Base-by-base conservation (phyloP, 139 green algal genomes). In the Nannochloris sp. region DNA sequence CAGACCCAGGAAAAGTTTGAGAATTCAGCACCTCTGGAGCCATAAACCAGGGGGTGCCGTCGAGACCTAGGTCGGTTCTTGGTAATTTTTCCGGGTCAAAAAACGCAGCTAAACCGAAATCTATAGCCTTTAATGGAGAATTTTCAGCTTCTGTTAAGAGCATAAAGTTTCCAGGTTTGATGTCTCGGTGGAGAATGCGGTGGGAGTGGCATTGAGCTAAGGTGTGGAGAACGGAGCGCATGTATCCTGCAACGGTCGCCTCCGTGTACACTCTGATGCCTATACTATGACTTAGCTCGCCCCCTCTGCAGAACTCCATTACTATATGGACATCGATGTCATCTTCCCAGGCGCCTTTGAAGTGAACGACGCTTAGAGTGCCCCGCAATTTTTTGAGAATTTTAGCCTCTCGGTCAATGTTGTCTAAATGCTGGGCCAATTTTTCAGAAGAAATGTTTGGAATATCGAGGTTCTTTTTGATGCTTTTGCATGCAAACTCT, bases 81-180 rank as follows among this genome's bases (percentile, higher is more conserved):
- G 88, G 88, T 62, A 95, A 77, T 31, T 83, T 32, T n/a, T 71
- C 74, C 8, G 82, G 77, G n/a, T 90, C 78, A 59, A 81, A 95
- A 32, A 91, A 91, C 19, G 89, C 83, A 2, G 83, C 84, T 58
- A 96, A 66, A 2, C 90, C 90, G 83, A 96, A 96, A 64, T 96
- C 90, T n/a, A 96, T 92, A 32, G 89, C 90, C 69, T 95, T 95
- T 46, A 96, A 60, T 3, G 80, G 89, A 6, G 88, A 67, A 19
- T 82, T 64, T 14, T 83, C 64, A 1, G 72, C 68, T 4, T 88
- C 72, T 24, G 67, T 81, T 1, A 92, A 76, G 59, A 96, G 77
- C 87, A 95, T 90, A 75, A 96, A 96, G 75, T 96, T 96, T 44
- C 90, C 87, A 65, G 77, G 77, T 68, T 93, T 93, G 59, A 93